phyloP scores from a whole-genome alignment of 2,329 filamentous ascomycete genomes.

The Aspergillus chevalieri region DNA sequence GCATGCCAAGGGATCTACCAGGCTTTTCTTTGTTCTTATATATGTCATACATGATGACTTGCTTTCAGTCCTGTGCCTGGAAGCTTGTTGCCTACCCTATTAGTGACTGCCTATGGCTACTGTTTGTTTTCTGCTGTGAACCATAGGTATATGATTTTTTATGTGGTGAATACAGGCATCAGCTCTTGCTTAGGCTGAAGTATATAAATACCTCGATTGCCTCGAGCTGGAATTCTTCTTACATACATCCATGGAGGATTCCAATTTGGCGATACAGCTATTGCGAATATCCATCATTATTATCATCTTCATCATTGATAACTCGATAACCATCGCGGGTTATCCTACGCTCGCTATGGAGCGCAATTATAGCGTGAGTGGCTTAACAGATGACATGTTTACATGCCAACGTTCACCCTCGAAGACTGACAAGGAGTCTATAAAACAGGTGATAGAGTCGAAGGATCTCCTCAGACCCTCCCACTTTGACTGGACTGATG shows the following conservation, averaged over 20 bases:
- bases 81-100: too few species aligned
- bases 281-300: too few species aligned
- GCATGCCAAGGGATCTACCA: too few species aligned
- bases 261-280: too few species aligned
- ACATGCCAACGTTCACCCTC: not conserved
- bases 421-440: not conserved
- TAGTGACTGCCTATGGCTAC: too few species aligned
- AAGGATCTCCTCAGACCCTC: not conserved
- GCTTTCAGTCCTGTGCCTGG: too few species aligned
- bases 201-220: not conserved
- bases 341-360: not conserved
- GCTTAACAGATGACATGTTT: not conserved
- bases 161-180: not conserved
- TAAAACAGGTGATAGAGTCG: not conserved
- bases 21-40: too few species aligned
- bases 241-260: not conserved
- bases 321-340: too few species aligned
- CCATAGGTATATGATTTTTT: not conserved
- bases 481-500: slow-evolving; percentile 6
- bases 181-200: not conserved
- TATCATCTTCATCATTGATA: too few species aligned
- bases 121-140: not conserved
- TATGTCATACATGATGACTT: too few species aligned
- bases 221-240: not conserved
- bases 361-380: not conserved